Conservation (phyloP, 257 asterid genomes). For the Ligustrum vulgare region DNA sequence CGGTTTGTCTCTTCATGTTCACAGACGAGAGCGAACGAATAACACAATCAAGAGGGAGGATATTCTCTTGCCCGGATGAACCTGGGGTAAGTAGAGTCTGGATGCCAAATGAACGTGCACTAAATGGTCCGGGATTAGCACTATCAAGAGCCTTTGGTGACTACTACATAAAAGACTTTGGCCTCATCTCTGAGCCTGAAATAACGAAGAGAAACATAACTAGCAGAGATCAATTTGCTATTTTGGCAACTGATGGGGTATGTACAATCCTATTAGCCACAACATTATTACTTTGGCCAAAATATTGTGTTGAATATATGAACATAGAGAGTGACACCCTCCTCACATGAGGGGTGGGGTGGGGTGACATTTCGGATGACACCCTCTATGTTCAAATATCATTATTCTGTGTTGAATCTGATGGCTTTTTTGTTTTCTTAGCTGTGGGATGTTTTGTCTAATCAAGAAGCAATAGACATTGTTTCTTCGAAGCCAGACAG, state of each 20-base stretch:
- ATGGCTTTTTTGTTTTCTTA: constrained; percentile 17
- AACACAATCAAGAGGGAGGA: constrained; percentile 53
- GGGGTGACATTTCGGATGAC: too few relatives aligned
- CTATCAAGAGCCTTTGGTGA: constrained; percentile 84
- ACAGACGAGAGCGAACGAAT: constrained; percentile 71
- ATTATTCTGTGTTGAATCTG: background rate
- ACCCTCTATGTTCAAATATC: too few relatives aligned
- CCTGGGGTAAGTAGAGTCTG: constrained; percentile 72
- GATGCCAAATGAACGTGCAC: constrained; percentile 57
- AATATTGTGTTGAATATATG: too few relatives aligned
- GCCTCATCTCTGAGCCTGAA: constrained; percentile 80
- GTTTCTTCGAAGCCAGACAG: constrained; percentile 49
- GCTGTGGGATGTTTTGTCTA: constrained; percentile 82
- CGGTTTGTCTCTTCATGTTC: constrained; percentile 7
- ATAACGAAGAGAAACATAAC: constrained; percentile 55
- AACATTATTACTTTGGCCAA: too few relatives aligned
- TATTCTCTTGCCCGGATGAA: constrained; percentile 56
- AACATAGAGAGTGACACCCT: too few relatives aligned
- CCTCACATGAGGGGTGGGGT: too few relatives aligned
- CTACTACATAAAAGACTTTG: constrained; percentile 67
- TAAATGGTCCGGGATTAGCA: constrained; percentile 76
- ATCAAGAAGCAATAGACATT: constrained; percentile 72
- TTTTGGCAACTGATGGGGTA: constrained; percentile 89
- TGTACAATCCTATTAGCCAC: background rate
- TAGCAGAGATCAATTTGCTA: constrained; percentile 51